These are phyloP conservation scores for Macaranga tanarius DNA, from an alignment of 441 rosid species.

Conservation along the genomic window DNA sequence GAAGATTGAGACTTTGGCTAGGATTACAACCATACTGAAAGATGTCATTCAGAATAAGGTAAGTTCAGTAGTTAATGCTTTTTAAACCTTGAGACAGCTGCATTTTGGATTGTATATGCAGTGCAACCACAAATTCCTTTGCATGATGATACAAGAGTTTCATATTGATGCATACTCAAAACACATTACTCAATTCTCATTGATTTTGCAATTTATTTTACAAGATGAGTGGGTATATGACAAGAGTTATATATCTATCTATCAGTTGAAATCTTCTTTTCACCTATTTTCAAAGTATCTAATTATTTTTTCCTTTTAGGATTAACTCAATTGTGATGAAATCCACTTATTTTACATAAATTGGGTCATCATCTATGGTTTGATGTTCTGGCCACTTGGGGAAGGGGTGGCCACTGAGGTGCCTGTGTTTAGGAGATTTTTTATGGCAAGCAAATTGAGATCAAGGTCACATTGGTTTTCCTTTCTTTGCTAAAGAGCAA, in stretches of 20 bases:
- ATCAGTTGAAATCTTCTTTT: background rate
- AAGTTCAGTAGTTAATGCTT: slow-evolving; percentile 1
- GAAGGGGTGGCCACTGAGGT: background rate
- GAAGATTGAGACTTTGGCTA: slow-evolving; percentile 81
- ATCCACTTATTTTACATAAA: background rate
- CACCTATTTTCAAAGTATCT: background rate
- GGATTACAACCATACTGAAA: slow-evolving; percentile 85
- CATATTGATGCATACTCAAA: too few species aligned
- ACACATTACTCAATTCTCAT: too few species aligned
- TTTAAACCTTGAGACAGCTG: too few species aligned
- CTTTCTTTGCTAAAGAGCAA: background rate
- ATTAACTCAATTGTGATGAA: background rate
- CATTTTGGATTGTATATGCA: background rate
- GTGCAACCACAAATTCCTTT: background rate
- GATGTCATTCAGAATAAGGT: slow-evolving; percentile 99
- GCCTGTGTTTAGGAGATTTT: background rate
- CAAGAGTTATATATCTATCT: background rate
- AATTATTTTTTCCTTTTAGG: background rate
- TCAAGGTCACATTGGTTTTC: background rate
- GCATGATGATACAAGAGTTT: background rate
- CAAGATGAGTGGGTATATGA: background rate
- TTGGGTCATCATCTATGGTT: background rate
- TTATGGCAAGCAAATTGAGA: too few species aligned
- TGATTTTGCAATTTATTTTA: too few species aligned
- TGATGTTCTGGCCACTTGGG: background rate